These are phyloP conservation scores for Leccinum obscurum DNA, from an alignment of 768 basidiomycete species.

Conservation along the genomic window DNA sequence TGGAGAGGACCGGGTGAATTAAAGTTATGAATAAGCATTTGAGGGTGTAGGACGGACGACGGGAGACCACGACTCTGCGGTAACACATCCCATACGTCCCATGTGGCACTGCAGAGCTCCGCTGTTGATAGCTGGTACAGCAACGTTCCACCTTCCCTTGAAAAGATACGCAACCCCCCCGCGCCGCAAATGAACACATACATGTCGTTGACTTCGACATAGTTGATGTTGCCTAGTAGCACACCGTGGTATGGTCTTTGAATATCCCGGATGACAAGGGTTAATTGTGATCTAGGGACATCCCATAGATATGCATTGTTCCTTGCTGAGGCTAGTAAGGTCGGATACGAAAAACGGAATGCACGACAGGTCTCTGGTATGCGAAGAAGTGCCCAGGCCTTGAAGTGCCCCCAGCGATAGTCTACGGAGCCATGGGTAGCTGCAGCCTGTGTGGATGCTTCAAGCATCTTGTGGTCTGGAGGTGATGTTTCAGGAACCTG, in stretches of 20 bases:
- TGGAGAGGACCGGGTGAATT: constrained; percentile 5
- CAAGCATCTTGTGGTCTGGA: constrained; percentile 34
- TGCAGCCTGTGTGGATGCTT: constrained; percentile 25
- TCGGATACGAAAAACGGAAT: constrained; percentile 69
- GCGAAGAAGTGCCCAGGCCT: constrained; percentile 58
- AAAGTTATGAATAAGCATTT: constrained; percentile 17
- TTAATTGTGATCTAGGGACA: constrained; percentile 47
- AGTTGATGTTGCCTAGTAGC: constrained; percentile 46
- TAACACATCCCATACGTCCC: constrained; percentile 28
- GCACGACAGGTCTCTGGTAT: constrained; percentile 48
- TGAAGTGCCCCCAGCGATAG: constrained; percentile 50
- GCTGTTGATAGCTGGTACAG: constrained; percentile 45
- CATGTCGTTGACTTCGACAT: constrained; percentile 62
- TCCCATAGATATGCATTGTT: constrained; percentile 61
- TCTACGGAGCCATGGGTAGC: constrained; percentile 10
- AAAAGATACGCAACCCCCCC: constrained; percentile 51
- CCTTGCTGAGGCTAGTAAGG: constrained; percentile 50
- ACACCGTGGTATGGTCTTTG: constrained; percentile 14
- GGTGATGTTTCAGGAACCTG: constrained; percentile 26
- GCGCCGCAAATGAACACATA: constrained; percentile 62
- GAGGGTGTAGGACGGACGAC: constrained; percentile 21
- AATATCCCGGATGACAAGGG: constrained; percentile 39
- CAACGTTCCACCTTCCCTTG: constrained; percentile 44
- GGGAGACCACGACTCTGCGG: constrained; percentile 11
- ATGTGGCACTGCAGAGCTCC: constrained; percentile 35